Evolutionary conservation across 768 basidiomycete species (phyloP).

Genomic region (Kwoniella sp.): DNA sequence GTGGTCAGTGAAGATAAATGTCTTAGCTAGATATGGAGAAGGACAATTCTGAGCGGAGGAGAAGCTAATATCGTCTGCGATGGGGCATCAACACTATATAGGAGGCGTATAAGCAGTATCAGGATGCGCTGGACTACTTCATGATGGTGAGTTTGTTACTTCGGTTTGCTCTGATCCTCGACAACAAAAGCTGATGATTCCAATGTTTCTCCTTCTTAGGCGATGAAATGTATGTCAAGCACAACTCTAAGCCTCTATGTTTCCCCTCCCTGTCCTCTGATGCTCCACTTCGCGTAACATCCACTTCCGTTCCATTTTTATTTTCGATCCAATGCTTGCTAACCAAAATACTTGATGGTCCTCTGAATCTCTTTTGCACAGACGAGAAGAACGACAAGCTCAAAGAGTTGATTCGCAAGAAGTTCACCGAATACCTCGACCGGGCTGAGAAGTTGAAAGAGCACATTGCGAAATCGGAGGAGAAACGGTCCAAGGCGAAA

Average conservation of each 20-base stretch:
- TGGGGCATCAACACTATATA: too few species aligned
- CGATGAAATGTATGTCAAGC: slow-evolving; percentile 51
- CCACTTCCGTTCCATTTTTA: too few species aligned
- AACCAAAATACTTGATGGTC: too few species aligned
- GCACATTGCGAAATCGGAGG: slow-evolving; percentile 68
- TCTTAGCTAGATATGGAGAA: not conserved
- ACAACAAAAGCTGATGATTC: too few species aligned
- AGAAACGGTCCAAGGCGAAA: slow-evolving; percentile 65
- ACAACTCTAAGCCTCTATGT: too few species aligned
- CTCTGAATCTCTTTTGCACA: too few species aligned
- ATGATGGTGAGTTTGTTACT: slow-evolving; percentile 87
- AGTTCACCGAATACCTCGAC: slow-evolving; percentile 86
- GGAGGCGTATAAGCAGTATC: slow-evolving; percentile 92
- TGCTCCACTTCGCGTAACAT: too few species aligned
- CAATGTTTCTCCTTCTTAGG: slow-evolving; percentile 19
- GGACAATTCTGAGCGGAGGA: too few species aligned
- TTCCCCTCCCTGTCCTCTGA: too few species aligned
- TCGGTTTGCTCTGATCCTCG: too few species aligned
- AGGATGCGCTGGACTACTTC: slow-evolving; percentile 95
- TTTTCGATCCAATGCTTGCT: too few species aligned
- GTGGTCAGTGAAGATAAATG: slow-evolving; percentile 51
- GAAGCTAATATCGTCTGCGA: too few species aligned
- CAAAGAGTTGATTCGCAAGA: slow-evolving; percentile 77
- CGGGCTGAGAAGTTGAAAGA: slow-evolving; percentile 90
- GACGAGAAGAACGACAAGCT: slow-evolving; percentile 95